These are phyloP conservation scores for Xylaria sp. DNA, from an alignment of 2,329 filamentous ascomycete genomes.

Conservation along the genomic window DNA sequence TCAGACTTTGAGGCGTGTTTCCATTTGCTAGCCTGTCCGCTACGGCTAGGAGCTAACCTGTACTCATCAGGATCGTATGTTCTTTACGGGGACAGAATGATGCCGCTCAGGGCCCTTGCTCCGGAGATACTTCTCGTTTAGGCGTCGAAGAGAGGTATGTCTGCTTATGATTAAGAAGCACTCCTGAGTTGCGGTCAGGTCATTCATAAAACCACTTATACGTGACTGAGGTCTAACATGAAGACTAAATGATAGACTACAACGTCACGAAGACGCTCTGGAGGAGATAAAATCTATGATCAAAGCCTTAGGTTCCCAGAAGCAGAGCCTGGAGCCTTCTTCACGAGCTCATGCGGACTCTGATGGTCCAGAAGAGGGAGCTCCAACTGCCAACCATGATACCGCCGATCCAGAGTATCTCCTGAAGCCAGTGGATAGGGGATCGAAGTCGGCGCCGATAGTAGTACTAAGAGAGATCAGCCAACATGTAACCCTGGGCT, in stretches of 20 bases:
- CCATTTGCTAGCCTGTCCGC: background rate
- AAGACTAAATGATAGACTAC: constrained; percentile 38
- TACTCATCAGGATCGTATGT: constrained; percentile 43
- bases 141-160: constrained; percentile 47
- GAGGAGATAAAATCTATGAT: constrained; percentile 46
- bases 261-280: constrained; percentile 45
- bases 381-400: constrained; percentile 35
- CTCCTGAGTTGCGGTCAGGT: background rate
- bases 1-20: constrained; percentile 46
- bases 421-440: constrained; percentile 48
- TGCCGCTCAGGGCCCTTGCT: constrained; percentile 14
- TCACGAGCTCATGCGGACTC: constrained; percentile 23
- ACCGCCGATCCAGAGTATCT: constrained; percentile 44
- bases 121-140: constrained; percentile 8
- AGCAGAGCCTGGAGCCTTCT: constrained; percentile 21
- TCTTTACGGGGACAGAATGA: constrained; percentile 43
- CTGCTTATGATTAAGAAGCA: background rate
- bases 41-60: constrained; percentile 21
- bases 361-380: constrained; percentile 22
- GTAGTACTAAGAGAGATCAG: constrained; percentile 50
- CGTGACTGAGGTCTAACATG: constrained; percentile 12
- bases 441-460: constrained; percentile 48
- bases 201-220: background rate
- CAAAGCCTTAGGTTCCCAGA: constrained; percentile 36
- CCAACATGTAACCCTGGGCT: constrained; percentile 46